Evolutionary conservation across 305 asterid species (phyloP), one percentile per base, ranked within the genome.

Genomic region (Fraxinus nigra): DNA sequence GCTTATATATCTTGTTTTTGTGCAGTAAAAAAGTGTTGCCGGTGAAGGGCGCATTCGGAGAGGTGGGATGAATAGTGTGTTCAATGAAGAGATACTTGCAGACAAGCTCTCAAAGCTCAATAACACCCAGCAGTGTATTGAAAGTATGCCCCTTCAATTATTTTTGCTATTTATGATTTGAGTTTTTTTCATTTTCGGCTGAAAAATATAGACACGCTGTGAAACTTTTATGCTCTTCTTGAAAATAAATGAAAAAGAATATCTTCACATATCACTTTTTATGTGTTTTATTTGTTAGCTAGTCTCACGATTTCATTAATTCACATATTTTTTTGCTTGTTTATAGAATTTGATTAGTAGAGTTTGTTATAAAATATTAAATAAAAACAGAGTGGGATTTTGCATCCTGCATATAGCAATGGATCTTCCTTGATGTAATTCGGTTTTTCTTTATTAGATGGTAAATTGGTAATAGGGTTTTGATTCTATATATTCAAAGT

Each of bases 81-180:
- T 91, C 78, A 84, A 85, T 74, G 96, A 95, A 83, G 90, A 92
- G 89, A 88, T 93, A 46, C 95, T 95, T 77, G 91, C 93, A 35
- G 99, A 95, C 54, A 95, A 95, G 97, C 97, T 95, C 80, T 89
- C 98, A 0, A 95, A 92, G 93, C 96, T 95, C 87, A 91, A 89
- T 82, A 91, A 87, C 90, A 89, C 94, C 78, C 98, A 95, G 82
- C 98, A 95, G 87, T 93, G 99, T 88, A 95, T 95, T 72, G 98
- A 92, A 78, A 93, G 99, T 93, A 95, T 89, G 94, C 89, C 89
- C 32, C 80, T 84, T 77, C 5, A 32, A 54, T 84, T 22, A 34
- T 30, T 74, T 14, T 56, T 54, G 38, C 76, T 54, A 61, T 2
- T 20, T 18, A 2, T 59, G 70, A 61, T 61, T 8, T 4, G 22